phyloP scores from a whole-genome alignment of 768 basidiomycete species.

The Mycena chlorophos region DNA sequence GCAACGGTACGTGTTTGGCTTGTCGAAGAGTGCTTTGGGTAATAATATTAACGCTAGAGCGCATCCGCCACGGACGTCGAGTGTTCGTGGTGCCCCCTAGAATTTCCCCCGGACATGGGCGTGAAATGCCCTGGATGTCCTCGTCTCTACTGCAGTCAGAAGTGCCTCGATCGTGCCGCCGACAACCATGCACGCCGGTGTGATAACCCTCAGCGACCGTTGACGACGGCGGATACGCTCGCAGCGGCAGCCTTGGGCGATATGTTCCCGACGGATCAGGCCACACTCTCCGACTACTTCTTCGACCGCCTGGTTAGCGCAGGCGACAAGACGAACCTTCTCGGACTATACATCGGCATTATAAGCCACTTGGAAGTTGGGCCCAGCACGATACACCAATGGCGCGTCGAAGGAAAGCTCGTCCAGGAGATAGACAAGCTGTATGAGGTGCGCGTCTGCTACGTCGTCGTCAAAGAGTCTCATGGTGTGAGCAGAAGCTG shows the following conservation, averaged over 20 bases:
- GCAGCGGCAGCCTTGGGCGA: conserved; percentile 20
- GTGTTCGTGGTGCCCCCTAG: not conserved
- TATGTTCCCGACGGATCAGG: conserved; percentile 24
- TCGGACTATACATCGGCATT: conserved; percentile 28
- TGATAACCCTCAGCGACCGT: conserved; percentile 11
- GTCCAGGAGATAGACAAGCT: conserved; percentile 28
- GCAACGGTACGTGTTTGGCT: too few species aligned
- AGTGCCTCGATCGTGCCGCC: not conserved
- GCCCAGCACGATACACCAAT: conserved; percentile 25
- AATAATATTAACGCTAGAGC: too few species aligned
- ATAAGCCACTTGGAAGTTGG: conserved; percentile 17
- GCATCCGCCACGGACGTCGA: too few species aligned
- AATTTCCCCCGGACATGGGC: not conserved
- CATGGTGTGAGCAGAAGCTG: not conserved
- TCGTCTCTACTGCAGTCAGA: conserved; percentile 3
- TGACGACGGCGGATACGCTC: conserved; percentile 28
- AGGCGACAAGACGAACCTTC: conserved; percentile 16
- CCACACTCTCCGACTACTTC: conserved; percentile 30
- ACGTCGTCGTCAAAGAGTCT: not conserved
- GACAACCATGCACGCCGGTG: conserved; percentile 9
- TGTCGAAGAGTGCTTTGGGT: too few species aligned
- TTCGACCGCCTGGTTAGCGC: conserved; percentile 21
- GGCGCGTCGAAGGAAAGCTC: conserved; percentile 27
- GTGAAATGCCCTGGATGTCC: conserved; percentile 12
- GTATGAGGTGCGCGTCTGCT: conserved; percentile 14